Conservation (phyloP, 176 grass and related monocot genomes). For the Zea mays region Zm-B73-REFERENCE-NAM-5.0 NC_050099.1:11302501-11303000, state of each 20-base stretch:
- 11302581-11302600: too few relatives aligned
- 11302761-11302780: background rate
- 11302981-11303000: too few relatives aligned
- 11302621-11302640: too few relatives aligned
- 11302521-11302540: too few relatives aligned
- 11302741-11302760: constrained; percentile 10
- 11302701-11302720: background rate
- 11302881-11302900: background rate
- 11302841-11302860: background rate
- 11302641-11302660: background rate
- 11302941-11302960: too few relatives aligned
- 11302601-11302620: too few relatives aligned
- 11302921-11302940: too few relatives aligned
- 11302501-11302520: too few relatives aligned
- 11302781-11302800: constrained; percentile 3
- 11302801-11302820: too few relatives aligned
- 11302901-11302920: background rate
- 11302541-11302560: too few relatives aligned
- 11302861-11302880: constrained; percentile 10
- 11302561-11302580: too few relatives aligned
- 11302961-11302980: too few relatives aligned
- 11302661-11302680: background rate
- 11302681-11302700: background rate
- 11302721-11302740: background rate
- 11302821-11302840: background rate